phyloP scores from a whole-genome alignment of 768 basidiomycete species.

The Lactifluus rugatus region DNA sequence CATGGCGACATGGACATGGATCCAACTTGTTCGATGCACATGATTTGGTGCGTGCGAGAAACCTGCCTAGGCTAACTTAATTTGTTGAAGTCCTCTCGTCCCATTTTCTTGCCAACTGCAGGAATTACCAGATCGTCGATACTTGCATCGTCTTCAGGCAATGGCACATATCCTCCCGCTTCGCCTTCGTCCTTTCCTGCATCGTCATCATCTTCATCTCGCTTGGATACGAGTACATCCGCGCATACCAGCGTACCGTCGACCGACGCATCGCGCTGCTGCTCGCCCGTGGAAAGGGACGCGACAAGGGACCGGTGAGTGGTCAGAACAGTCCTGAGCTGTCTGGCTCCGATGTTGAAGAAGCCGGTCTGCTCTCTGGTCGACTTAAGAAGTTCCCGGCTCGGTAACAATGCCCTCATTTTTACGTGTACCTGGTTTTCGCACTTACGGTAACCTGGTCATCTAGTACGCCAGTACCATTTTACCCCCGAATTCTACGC shows the following conservation, averaged over 20 bases:
- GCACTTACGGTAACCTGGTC: background rate
- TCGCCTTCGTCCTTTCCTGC: conserved; percentile 55
- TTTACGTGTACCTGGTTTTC: conserved; percentile 31
- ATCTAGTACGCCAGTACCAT: conserved; percentile 41
- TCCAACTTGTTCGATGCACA: conserved; percentile 58
- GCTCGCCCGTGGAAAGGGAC: conserved; percentile 41
- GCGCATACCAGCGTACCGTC: conserved; percentile 47
- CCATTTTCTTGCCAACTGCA: conserved; percentile 19
- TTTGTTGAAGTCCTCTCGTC: background rate
- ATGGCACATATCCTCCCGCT: conserved; percentile 61
- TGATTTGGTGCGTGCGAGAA: conserved; percentile 53
- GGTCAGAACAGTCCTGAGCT: conserved; percentile 34
- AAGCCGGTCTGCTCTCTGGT: conserved; percentile 45
- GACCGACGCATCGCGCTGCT: conserved; percentile 48
- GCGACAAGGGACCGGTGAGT: conserved; percentile 31
- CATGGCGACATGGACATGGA: conserved; percentile 36
- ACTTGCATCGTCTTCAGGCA: conserved; percentile 73
- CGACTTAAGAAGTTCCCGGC: conserved; percentile 29
- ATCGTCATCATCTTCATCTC: conserved; percentile 55
- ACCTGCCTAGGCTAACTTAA: background rate
- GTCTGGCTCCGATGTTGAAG: conserved; percentile 34
- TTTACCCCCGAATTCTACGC: conserved; percentile 42
- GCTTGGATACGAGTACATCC: conserved; percentile 73
- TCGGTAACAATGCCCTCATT: conserved; percentile 30
- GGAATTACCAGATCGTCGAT: conserved; percentile 71